Evolutionary conservation across 2,329 filamentous ascomycete species (phyloP).

Genomic region (Aspergillus niger): DNA sequence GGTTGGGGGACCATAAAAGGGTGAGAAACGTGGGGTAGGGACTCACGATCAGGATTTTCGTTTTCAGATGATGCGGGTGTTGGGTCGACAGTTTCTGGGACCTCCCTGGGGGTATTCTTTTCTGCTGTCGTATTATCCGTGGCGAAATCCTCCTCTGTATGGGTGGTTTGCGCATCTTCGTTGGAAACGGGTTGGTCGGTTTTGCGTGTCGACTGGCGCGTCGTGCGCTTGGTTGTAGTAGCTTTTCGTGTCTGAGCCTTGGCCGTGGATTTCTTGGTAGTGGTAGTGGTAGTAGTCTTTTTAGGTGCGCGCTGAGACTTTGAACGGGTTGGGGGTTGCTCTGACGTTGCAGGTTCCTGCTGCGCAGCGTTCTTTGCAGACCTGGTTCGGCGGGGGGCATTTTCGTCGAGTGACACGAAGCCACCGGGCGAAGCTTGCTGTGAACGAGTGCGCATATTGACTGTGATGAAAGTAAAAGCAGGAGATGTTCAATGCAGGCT

Average conservation of each 20-base stretch:
- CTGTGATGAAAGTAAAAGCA: neutral
- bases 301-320: conserved; percentile 19
- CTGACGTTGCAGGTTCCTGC: conserved; percentile 11
- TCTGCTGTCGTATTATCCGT: neutral
- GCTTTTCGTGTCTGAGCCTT: conserved; percentile 17
- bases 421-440: conserved; percentile 39
- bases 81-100: neutral
- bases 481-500: neutral
- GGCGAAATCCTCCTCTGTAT: neutral
- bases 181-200: conserved; percentile 8
- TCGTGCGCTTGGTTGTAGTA: conserved; percentile 13
- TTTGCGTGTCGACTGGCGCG: conserved; percentile 20
- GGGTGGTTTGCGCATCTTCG: conserved; percentile 10
- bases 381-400: conserved; percentile 24
- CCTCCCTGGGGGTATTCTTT: neutral
- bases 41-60: conserved; percentile 20
- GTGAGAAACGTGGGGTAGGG: neutral
- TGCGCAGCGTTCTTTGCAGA: conserved; percentile 20
- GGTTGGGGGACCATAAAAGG: neutral
- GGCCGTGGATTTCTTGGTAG: conserved; percentile 14
- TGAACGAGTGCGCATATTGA: conserved; percentile 43
- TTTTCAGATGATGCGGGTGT: conserved; percentile 14
- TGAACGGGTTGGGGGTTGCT: conserved; percentile 18
- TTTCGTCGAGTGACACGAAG: conserved; percentile 34
- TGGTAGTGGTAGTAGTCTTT: conserved; percentile 14